Evolutionary conservation across 1,284 basidiomycete species (phyloP).

Genomic region (Coniferiporia sulphurascens): DNA sequence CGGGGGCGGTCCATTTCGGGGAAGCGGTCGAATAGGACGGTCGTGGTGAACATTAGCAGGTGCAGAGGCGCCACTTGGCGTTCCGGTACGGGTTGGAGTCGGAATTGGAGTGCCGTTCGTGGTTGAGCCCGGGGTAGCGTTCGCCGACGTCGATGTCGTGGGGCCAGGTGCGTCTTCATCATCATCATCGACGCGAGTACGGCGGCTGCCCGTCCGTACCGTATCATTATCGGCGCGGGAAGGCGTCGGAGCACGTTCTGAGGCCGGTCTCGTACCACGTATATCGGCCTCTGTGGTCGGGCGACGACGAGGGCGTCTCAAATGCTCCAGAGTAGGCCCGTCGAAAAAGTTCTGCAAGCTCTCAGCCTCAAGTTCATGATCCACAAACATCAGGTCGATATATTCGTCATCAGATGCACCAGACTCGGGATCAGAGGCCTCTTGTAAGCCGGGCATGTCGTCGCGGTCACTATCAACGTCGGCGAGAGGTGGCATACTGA

Average conservation of each 20-base stretch:
- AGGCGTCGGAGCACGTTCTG: neutral
- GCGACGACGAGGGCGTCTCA: neutral
- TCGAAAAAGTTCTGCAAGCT: neutral
- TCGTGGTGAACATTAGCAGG: neutral
- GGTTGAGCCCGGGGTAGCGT: neutral
- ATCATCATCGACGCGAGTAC: slow-evolving; percentile 11
- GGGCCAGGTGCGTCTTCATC: slow-evolving; percentile 1
- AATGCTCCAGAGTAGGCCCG: neutral
- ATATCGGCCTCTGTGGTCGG: neutral
- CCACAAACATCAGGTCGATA: slow-evolving; percentile 13
- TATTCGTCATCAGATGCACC: slow-evolving; percentile 6
- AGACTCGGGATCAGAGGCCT: slow-evolving; percentile 12
- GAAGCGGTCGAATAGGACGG: slow-evolving; percentile 13
- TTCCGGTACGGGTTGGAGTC: slow-evolving; percentile 1
- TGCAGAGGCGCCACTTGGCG: neutral
- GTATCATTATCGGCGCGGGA: neutral
- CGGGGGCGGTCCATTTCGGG: slow-evolving; percentile 15
- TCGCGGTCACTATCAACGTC: neutral
- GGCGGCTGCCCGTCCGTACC: slow-evolving; percentile 14
- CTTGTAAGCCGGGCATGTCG: slow-evolving; percentile 15
- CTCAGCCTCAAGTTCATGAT: neutral
- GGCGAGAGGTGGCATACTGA: neutral
- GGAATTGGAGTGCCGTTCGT: slow-evolving; percentile 1
- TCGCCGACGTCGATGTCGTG: slow-evolving; percentile 1
- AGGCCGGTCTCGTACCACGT: neutral